Percentiles rank a stretch among this genome's conserved stretches.
Evolutionary conservation across 495 filamentous ascomycete genomes (phyloP).

Genomic region (Hyaloscypha bicolor): DNA sequence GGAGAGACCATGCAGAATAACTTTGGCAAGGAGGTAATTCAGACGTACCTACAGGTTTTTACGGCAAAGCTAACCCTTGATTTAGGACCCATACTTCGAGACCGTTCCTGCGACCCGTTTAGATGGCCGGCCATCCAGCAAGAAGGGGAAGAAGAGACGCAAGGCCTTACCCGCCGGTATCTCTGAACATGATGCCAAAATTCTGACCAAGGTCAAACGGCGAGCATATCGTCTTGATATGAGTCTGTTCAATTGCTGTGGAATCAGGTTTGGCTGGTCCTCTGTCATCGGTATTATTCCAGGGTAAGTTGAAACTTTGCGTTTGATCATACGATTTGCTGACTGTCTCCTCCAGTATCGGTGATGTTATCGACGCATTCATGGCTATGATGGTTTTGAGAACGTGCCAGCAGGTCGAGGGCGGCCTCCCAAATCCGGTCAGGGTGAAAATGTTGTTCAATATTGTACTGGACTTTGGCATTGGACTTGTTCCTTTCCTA

Average conservation of each 20-base stretch:
- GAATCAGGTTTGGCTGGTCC: constrained; percentile 80
- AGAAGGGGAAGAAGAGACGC: constrained; percentile 65
- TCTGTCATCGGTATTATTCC: constrained; percentile 81
- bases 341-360: constrained; percentile 53
- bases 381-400: constrained; percentile 71
- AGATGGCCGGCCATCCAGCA: constrained; percentile 47
- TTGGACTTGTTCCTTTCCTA: constrained; percentile 83
- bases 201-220: constrained; percentile 78
- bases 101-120: constrained; percentile 68
- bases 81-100: constrained; percentile 74
- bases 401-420: constrained; percentile 68
- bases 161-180: constrained; percentile 73
- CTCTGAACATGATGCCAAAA: constrained; percentile 74
- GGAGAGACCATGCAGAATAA: constrained; percentile 66
- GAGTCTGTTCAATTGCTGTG: constrained; percentile 72
- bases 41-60: background rate
- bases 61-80: constrained; percentile 24
- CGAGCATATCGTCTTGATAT: constrained; percentile 83
- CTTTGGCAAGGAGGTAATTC: constrained; percentile 66
- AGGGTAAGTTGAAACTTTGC: constrained; percentile 53
- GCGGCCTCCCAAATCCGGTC: constrained; percentile 62
- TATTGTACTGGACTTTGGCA: constrained; percentile 72
- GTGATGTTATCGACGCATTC: constrained; percentile 72
- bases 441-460: constrained; percentile 73
- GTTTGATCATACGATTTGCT: constrained; percentile 1